Evolutionary conservation across 1,284 basidiomycete species (phyloP), one percentile per base, ranked within the genome.

Genomic region (Marasmius oreades): DNA sequence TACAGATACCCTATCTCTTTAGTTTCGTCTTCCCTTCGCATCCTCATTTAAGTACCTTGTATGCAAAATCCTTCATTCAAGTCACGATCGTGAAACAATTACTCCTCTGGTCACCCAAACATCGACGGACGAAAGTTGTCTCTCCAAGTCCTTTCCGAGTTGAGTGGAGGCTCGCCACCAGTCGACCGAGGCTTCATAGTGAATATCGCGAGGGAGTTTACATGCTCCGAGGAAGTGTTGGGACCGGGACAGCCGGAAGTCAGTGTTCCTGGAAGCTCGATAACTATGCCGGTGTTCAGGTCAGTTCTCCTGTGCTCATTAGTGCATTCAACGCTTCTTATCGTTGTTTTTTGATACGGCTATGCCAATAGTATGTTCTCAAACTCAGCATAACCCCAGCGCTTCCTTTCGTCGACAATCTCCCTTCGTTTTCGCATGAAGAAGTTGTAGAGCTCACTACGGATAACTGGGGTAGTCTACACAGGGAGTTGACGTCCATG

Each of bases 371-470:
- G 77, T 75, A 79, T 62, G 54, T 74, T 45, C 66, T 79, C 18
- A 71, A 71, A 22, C 64, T 75, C 12, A 59, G 63, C n/a, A 60
- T 79, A 16, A 59, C 63, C 3, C 71, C 75, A 11, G 73, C 75
- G 4, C 57, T 66, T 22, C 61, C 60, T 48, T 53, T 71, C 11
- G 56, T 65, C 3, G 69, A 68, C 14, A 69, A 75, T 60, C 61
- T 79, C 23, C 78, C 77, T 5, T 61, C 64, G 22, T 79, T 74
- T 59, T 61, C 63, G 16, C 69, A 75, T 58, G 74, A 77, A 37
- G 70, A 74, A 44, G 62, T 65, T 11, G 55, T 81, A 6, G 66
- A 72, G 34, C 52, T 81, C 14, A 74, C 71, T 24, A 79, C 75
- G 10, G 78, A 79, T 62, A 64, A 69, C 31, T 78, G 72, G 67